Evolutionary conservation across 805 yeast species (phyloP), one percentile per base, ranked within the genome.

Genomic region (Ogataea chonburiensis): DNA sequence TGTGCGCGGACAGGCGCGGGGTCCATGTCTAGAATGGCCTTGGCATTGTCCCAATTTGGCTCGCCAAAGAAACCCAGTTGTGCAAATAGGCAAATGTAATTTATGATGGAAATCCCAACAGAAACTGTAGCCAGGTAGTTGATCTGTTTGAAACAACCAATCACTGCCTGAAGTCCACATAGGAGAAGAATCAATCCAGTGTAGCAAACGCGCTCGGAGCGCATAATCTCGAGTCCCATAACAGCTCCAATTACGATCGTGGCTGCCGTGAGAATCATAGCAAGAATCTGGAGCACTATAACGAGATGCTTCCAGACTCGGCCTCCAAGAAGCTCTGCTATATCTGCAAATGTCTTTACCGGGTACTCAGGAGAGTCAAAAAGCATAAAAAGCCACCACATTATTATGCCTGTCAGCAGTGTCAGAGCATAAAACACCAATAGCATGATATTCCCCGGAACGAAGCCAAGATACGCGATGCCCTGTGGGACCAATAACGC

Each of bases 301-400:
- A 62, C 52, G 14, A 52, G 40, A 36, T 50, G 49, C 32, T 64
- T 57, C 29, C 55, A 53, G 17, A 47, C 37, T 15, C 43, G 45
- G 5, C 71, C 72, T 45, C 63, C 60, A 14, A 64, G 37, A 28
- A 72, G 60, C 13, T 62, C 60, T 4, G 63, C 68, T 18, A 68
- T 43, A 33, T 69, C 74, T 22, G 71, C 65, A 55, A 60, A 66
- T 4, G 66, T 60, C 27, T 61, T 56, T 33, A 70, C 40, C 6
- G 75, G 75, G 47, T 61, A 70, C 42, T 66, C 65, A 35, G 54
- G 55, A 10, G 71, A 66, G 50, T 68, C 71, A 13, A 68, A 52
- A 15, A 51, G 54, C 49, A 67, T 36, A 49, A 54, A 70, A 37
- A 55, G 48, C 29, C 50, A 43, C 64, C 67, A 63, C 13, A 68